Evolutionary conservation across 768 basidiomycete species (phyloP).

Genomic region (Termitomyces sp.): DNA sequence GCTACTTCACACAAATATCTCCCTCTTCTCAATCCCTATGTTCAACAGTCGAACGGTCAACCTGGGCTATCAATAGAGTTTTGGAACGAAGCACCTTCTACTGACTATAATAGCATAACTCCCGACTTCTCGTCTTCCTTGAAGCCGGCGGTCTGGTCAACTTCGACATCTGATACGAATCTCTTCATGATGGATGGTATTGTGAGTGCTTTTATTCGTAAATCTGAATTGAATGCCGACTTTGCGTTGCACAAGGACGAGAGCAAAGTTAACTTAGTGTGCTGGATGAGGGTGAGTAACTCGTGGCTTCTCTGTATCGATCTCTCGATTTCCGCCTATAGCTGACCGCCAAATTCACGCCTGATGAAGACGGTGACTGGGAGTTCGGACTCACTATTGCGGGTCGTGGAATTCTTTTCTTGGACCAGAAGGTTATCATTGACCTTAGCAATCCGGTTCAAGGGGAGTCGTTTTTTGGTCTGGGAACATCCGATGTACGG

Average conservation of each 20-base stretch:
- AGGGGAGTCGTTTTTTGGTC: conserved; percentile 36
- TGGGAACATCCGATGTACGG: conserved; percentile 35
- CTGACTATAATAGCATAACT: conserved; percentile 24
- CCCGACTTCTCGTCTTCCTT: conserved; percentile 20
- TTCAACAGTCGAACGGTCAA: conserved; percentile 30
- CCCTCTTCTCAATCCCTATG: conserved; percentile 42
- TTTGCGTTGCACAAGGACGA: conserved; percentile 21
- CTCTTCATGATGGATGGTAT: conserved; percentile 37
- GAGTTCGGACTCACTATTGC: conserved; percentile 41
- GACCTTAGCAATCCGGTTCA: conserved; percentile 36
- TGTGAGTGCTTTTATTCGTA: conserved; percentile 19
- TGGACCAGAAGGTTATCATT: conserved; percentile 40
- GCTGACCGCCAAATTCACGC: conserved; percentile 39
- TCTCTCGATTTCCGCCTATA: conserved; percentile 11
- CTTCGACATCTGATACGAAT: conserved; percentile 26
- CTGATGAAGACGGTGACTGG: conserved; percentile 47
- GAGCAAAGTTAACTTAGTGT: conserved; percentile 33
- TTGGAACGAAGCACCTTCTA: conserved; percentile 39
- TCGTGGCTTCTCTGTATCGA: not conserved
- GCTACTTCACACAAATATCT: conserved; percentile 41
- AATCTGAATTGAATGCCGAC: not conserved
- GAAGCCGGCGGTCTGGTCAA: conserved; percentile 28
- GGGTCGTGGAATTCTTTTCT: conserved; percentile 42
- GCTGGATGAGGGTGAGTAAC: conserved; percentile 33
- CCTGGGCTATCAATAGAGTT: conserved; percentile 35